Evolutionary conservation across 352 stramenopile genomes (phyloP).

Genomic region (Phytophthora capsici): DNA sequence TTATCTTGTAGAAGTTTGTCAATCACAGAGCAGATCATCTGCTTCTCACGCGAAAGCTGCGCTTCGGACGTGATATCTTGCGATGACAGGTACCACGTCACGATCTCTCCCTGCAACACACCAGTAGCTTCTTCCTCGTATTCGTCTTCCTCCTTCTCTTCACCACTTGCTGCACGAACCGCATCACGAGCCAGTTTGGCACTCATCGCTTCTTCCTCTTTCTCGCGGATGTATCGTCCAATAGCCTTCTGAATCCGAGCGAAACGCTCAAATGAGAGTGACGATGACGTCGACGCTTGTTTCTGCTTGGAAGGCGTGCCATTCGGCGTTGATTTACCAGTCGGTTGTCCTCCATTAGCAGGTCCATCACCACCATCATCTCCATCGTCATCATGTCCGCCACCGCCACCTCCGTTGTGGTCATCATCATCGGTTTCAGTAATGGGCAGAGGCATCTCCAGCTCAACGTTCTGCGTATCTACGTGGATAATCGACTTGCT

Average conservation of each 20-base stretch:
- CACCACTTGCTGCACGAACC: slow-evolving; percentile 24
- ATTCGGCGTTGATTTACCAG: slow-evolving; percentile 8
- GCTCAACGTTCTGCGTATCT: slow-evolving; percentile 96
- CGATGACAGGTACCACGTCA: slow-evolving; percentile 85
- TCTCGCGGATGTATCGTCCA: slow-evolving; percentile 79
- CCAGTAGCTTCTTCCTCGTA: slow-evolving; percentile 66
- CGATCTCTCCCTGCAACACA: slow-evolving; percentile 79
- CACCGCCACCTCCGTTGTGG: slow-evolving; percentile 49
- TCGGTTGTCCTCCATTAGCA: slow-evolving; percentile 7
- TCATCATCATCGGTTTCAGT: too few relatives aligned
- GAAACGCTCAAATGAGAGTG: slow-evolving; percentile 84
- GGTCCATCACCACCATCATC: slow-evolving; percentile 10
- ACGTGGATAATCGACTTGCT: slow-evolving; percentile 99
- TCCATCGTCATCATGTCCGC: slow-evolving; percentile 50
- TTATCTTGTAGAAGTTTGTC: slow-evolving; percentile 85
- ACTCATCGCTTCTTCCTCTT: slow-evolving; percentile 68
- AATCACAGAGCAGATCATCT: slow-evolving; percentile 84
- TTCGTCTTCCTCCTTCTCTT: slow-evolving; percentile 37
- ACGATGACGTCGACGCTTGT: slow-evolving; percentile 39
- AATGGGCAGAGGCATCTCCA: slow-evolving; percentile 74
- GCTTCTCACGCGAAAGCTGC: slow-evolving; percentile 79
- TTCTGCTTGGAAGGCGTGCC: slow-evolving; percentile 33
- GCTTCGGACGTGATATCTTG: slow-evolving; percentile 88
- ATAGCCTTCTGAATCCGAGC: slow-evolving; percentile 84
- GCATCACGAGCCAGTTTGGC: slow-evolving; percentile 53